Conservation (phyloP, 2,329 filamentous ascomycete species). For the Fusarium sp. region DNA sequence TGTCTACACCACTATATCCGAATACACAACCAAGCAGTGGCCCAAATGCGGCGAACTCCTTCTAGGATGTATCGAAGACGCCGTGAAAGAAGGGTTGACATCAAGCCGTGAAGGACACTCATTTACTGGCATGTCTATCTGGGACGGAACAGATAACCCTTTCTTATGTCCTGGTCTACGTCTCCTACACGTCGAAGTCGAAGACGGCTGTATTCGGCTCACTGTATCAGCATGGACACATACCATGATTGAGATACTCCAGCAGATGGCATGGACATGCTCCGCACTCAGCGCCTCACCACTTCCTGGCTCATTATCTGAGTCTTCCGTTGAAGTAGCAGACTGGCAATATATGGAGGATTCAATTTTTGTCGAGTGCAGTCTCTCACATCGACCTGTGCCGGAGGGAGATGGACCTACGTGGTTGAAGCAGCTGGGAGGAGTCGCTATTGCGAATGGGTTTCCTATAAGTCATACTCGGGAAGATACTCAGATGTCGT, state of each 20-base stretch:
- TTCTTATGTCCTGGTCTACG: slow-evolving; percentile 49
- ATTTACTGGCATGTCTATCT: slow-evolving; percentile 52
- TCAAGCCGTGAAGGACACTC: slow-evolving; percentile 42
- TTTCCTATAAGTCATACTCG: slow-evolving; percentile 47
- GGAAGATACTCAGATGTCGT: slow-evolving; percentile 12
- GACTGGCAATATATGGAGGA: slow-evolving; percentile 51
- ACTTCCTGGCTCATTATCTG: slow-evolving; percentile 48
- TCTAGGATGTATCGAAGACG: slow-evolving; percentile 49
- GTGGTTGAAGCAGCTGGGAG: slow-evolving; percentile 49
- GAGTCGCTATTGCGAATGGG: slow-evolving; percentile 50
- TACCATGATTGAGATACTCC: slow-evolving; percentile 52
- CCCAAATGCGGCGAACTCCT: slow-evolving; percentile 49
- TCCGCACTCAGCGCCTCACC: slow-evolving; percentile 52
- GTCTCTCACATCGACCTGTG: slow-evolving; percentile 49
- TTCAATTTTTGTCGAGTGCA: slow-evolving; percentile 52
- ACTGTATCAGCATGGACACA: slow-evolving; percentile 52
- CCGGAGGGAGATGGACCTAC: slow-evolving; percentile 43
- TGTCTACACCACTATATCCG: slow-evolving; percentile 49
- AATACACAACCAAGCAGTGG: slow-evolving; percentile 51
- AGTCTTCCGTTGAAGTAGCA: slow-evolving; percentile 48
- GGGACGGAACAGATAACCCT: slow-evolving; percentile 49
- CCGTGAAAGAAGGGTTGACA: slow-evolving; percentile 46
- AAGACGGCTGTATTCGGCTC: slow-evolving; percentile 49
- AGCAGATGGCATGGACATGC: slow-evolving; percentile 55
- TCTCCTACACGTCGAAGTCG: slow-evolving; percentile 52